Percentiles rank a stretch among this genome's conserved stretches.
Conservation (phyloP, 192 early-diverging fungal species). For the Hyaloraphidium curvatum region DNA sequence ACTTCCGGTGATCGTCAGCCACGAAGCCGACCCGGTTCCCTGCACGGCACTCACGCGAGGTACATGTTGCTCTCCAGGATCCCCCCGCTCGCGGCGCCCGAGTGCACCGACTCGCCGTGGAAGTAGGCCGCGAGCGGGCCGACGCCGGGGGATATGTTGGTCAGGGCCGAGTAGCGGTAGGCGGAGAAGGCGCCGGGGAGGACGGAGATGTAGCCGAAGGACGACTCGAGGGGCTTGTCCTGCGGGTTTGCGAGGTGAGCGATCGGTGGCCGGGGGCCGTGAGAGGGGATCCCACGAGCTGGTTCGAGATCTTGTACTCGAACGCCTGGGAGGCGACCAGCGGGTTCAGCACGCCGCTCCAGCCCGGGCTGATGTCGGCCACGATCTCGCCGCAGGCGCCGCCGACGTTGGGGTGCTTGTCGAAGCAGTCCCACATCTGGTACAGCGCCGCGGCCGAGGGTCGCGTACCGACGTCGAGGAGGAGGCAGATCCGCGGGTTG, state of each 20-base stretch:
- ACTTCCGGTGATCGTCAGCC: too few relatives aligned
- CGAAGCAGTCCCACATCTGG: conserved; percentile 84
- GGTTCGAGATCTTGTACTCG: conserved; percentile 89
- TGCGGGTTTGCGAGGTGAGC: too few relatives aligned
- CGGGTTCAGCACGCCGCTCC: conserved; percentile 53
- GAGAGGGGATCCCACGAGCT: not conserved
- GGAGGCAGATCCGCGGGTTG: conserved; percentile 69
- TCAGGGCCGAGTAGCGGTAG: conserved; percentile 72
- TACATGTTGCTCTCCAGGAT: conserved; percentile 90
- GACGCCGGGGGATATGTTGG: conserved; percentile 28
- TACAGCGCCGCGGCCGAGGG: conserved; percentile 72
- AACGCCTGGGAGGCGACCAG: conserved; percentile 88
- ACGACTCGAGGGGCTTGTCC: conserved; percentile 95
- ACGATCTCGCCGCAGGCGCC: conserved; percentile 91
- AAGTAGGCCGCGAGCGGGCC: conserved; percentile 67
- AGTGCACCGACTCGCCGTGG: conserved; percentile 74
- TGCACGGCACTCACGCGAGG: too few relatives aligned
- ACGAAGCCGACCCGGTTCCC: too few relatives aligned
- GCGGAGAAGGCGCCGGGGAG: conserved; percentile 90
- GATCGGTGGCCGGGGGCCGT: not conserved
- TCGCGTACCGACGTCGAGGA: conserved; percentile 84
- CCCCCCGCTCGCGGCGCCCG: conserved; percentile 37
- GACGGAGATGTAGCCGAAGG: conserved; percentile 88
- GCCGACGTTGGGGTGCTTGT: conserved; percentile 51
- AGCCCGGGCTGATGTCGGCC: conserved; percentile 56